Percentiles rank a stretch among this genome's conserved stretches.
Evolutionary conservation across 345 rosid species (phyloP).

Genomic region (Acer negundo): DNA sequence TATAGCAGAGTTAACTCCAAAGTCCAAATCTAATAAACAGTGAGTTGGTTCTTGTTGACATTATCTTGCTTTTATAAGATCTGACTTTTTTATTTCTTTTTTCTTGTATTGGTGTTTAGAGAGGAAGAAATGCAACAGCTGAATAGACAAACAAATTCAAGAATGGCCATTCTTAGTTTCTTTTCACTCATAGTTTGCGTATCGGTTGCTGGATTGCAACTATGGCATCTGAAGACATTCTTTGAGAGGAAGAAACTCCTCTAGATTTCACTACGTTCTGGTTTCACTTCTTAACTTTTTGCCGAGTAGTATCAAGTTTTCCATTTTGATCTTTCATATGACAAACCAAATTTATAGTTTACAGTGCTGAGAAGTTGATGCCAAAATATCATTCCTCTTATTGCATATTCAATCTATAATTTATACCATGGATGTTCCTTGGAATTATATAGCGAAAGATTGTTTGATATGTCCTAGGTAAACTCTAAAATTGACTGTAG

Average conservation of each 20-base stretch:
- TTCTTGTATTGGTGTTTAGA: conserved; percentile 32
- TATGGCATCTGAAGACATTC: conserved; percentile 86
- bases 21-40: no score
- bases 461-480: no score
- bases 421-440: no score
- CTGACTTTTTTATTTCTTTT: background rate
- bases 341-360: background rate
- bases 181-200: conserved; percentile 68
- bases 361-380: background rate
- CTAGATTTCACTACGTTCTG: conserved; percentile 23
- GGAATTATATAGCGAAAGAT: no score
- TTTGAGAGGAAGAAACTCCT: conserved; percentile 89
- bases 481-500: no score
- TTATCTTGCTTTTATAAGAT: background rate
- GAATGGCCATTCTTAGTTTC: conserved; percentile 60
- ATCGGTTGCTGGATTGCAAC: conserved; percentile 71
- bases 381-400: background rate
- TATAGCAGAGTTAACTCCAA: no score
- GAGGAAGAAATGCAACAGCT: conserved; percentile 87
- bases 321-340: background rate
- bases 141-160: conserved; percentile 63
- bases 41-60: background rate
- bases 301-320: background rate
- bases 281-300: conserved; percentile 2
- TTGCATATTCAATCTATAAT: background rate